These are phyloP conservation scores for Ensete glaucum DNA, from an alignment of 176 grass and related monocot genomes.

Conservation along the genomic window DNA sequence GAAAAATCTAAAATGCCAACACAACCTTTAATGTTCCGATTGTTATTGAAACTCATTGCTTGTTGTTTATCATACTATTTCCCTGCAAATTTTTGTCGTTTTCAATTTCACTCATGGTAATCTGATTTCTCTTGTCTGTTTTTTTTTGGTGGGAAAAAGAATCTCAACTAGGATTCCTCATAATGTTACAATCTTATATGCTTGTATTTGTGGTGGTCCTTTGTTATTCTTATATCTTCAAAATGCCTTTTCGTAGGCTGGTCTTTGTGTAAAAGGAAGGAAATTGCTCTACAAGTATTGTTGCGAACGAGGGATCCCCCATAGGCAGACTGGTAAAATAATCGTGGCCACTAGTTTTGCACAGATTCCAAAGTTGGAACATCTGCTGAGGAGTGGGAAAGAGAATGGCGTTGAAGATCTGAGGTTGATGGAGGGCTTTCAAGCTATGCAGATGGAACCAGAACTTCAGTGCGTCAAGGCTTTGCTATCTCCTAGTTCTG, in stretches of 20 bases:
- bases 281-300: slow-evolving; percentile 95
- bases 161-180: neutral
- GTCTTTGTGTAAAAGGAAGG: slow-evolving; percentile 69
- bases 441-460: slow-evolving; percentile 73
- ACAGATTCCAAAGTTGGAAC: slow-evolving; percentile 57
- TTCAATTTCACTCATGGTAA: too few species aligned
- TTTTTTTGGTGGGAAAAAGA: neutral
- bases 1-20: too few species aligned
- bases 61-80: neutral
- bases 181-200: too few species aligned
- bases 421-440: slow-evolving; percentile 53
- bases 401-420: slow-evolving; percentile 74
- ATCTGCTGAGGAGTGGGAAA: slow-evolving; percentile 45
- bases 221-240: too few species aligned
- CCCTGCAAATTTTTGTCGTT: too few species aligned
- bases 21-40: too few species aligned
- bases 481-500: slow-evolving; percentile 67
- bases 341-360: slow-evolving; percentile 70
- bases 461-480: slow-evolving; percentile 77
- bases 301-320: slow-evolving; percentile 55
- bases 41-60: neutral
- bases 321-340: slow-evolving; percentile 71
- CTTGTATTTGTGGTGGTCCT: too few species aligned
- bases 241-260: slow-evolving; percentile 40
- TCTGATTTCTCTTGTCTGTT: neutral